A percentile compares a stretch with the other conserved stretches of the same genome.
Evolutionary conservation across 805 yeast species (phyloP).

Genomic region (Clavispora fructus): DNA sequence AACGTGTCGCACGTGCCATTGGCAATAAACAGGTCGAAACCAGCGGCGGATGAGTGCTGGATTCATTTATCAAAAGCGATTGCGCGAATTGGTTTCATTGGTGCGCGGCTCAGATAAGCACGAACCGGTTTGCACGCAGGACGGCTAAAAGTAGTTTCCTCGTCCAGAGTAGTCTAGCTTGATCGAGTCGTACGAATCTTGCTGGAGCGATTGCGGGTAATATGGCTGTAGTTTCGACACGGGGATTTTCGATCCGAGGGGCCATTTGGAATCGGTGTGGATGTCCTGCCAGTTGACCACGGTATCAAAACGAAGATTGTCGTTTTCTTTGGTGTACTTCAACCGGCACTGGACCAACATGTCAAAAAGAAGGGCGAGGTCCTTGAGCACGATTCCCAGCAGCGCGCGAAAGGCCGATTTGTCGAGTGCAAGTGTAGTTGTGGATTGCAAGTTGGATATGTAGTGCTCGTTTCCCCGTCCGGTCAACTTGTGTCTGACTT

Average conservation of each 20-base stretch:
- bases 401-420: conserved; percentile 30
- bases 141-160: conserved; percentile 7
- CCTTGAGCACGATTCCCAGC: conserved; percentile 32
- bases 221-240: conserved; percentile 21
- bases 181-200: background rate
- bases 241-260: conserved; percentile 35
- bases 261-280: conserved; percentile 38
- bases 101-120: too few species aligned
- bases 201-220: conserved; percentile 13
- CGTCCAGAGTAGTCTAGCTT: conserved; percentile 1
- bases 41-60: too few species aligned
- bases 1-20: too few species aligned
- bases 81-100: too few species aligned
- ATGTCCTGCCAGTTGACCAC: conserved; percentile 33
- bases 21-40: too few species aligned
- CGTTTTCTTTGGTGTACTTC: conserved; percentile 41
- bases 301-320: conserved; percentile 30
- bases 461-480: conserved; percentile 27
- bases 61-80: too few species aligned
- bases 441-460: conserved; percentile 27
- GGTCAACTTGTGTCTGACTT: conserved; percentile 23
- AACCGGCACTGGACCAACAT: conserved; percentile 34
- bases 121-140: too few species aligned
- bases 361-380: conserved; percentile 36
- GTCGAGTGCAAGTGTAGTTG: conserved; percentile 29